Evolutionary conservation across 2,329 filamentous ascomycete genomes (phyloP).

Genomic region (Penicillium corylophilum): DNA sequence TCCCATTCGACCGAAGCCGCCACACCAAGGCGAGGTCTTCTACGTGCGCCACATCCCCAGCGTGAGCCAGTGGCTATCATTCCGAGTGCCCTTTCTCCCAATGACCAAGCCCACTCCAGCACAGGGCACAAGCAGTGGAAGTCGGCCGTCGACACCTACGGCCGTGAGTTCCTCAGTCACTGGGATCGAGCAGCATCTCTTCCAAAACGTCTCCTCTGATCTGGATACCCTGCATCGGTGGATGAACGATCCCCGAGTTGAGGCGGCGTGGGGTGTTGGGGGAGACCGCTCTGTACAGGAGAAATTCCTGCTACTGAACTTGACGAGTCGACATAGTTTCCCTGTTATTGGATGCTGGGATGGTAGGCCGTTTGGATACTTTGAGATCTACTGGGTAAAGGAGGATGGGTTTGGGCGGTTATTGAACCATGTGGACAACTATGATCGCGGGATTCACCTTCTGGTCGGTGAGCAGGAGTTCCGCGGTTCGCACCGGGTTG

Average conservation of each 20-base stretch:
- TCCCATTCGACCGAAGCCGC: conserved; percentile 82
- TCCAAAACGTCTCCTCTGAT: conserved; percentile 50
- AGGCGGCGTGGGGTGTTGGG: conserved; percentile 76
- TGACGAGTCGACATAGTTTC: conserved; percentile 74
- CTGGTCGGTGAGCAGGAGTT: conserved; percentile 92
- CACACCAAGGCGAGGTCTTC: conserved; percentile 85
- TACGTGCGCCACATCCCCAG: conserved; percentile 86
- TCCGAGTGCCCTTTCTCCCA: conserved; percentile 71
- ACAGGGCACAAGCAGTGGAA: conserved; percentile 48
- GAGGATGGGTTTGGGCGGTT: conserved; percentile 77
- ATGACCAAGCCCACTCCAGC: conserved; percentile 40
- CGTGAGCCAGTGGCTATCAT: conserved; percentile 79
- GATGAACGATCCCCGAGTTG: conserved; percentile 84
- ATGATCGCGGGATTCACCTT: conserved; percentile 84
- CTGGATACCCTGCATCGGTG: conserved; percentile 74
- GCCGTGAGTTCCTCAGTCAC: conserved; percentile 34
- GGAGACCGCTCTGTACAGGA: conserved; percentile 58
- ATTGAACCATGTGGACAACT: conserved; percentile 68
- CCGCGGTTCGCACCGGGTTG: conserved; percentile 71
- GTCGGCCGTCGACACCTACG: conserved; percentile 27
- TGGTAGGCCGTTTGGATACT: conserved; percentile 91
- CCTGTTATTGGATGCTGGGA: conserved; percentile 93
- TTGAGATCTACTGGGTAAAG: conserved; percentile 98
- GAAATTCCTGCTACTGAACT: conserved; percentile 64
- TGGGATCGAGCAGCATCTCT: conserved; percentile 46